phyloP scores from a whole-genome alignment of 352 stramenopile genomes.

The Halophytophthora polymorphica region DNA sequence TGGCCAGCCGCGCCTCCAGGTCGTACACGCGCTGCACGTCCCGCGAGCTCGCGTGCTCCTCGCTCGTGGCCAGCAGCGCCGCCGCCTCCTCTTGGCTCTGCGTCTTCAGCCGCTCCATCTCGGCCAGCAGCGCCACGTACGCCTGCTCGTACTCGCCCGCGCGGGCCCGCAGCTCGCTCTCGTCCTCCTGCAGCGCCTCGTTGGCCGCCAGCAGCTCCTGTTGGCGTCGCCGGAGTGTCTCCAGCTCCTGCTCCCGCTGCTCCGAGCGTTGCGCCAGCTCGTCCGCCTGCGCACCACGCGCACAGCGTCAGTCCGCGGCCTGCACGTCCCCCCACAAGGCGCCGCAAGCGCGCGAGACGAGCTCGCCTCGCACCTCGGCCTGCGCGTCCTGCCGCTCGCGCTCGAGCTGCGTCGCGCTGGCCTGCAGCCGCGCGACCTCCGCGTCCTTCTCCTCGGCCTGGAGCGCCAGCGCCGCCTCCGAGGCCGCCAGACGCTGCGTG shows the following conservation, averaged over 20 bases:
- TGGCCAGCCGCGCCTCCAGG: constrained; percentile 46
- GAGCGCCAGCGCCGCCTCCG: constrained; percentile 28
- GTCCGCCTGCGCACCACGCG: constrained; percentile 25
- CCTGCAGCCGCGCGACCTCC: constrained; percentile 25
- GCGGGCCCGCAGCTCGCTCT: constrained; percentile 33
- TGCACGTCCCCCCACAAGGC: too few relatives aligned
- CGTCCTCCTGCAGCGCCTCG: constrained; percentile 38
- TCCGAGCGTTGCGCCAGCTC: constrained; percentile 37
- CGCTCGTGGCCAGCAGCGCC: constrained; percentile 37
- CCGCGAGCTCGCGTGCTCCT: constrained; percentile 46
- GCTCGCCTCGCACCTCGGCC: constrained; percentile 40
- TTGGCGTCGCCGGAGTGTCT: constrained; percentile 21
- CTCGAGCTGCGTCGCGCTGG: constrained; percentile 21
- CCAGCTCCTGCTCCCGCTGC: constrained; percentile 32
- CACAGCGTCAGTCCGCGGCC: constrained; percentile 1
- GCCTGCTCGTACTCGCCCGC: constrained; percentile 68
- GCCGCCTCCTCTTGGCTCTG: constrained; percentile 51
- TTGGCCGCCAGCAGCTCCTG: constrained; percentile 32
- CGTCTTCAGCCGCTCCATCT: constrained; percentile 47
- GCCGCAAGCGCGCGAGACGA: too few relatives aligned
- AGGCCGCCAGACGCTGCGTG: constrained; percentile 20
- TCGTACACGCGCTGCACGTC: constrained; percentile 63
- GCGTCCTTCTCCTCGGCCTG: constrained; percentile 24
- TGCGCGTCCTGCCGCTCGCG: constrained; percentile 54
- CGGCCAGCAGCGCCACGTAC: constrained; percentile 51